Base-by-base conservation (phyloP, 306 rosid genomes). In the Trifolium fragiferum region DNA sequence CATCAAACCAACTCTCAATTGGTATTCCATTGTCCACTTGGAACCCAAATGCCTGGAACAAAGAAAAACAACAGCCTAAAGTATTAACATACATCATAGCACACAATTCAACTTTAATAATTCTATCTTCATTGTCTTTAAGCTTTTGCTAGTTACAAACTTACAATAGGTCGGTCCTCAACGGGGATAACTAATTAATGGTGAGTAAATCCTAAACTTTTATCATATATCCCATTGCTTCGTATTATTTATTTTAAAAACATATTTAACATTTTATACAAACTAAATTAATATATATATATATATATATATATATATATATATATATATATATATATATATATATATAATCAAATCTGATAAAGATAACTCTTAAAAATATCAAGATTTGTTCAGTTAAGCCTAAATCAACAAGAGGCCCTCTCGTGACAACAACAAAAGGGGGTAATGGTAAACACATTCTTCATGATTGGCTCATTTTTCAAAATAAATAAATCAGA, bases 21-120 rank as follows among this genome's bases (percentile, higher is more conserved):
- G 99, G 99, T 80, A 95, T 89, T 68, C 99, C 99, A 80, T 95
- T 95, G 82, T 95, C 98, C 79, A 95, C 99, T 85, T 95, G 99
- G 82, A 90, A 95, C 50, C 99, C 99, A 73, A 95, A 95, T 60
- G 99, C 98, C 99, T 92, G 90, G 80, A 70, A 12, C 30, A 47
- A 14, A 62, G 14, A 41, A 53, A 14, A 13, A 70, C 13, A 80
- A 35, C 75, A 62, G 69, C 65, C 33, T 33, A 64, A 54, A 61
- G 79, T 41, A 54, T 41, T 10, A 53, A 68, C 76, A 50, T 33
- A 49, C 2, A 13, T 10, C 10, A 5, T 18, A 8, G 13, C 20
- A 64, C 32, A 37, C 16, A 65, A 38, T 40, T 65, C 35, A 65
- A 20, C 32, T 19, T 40, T 6, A 41, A 65, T 11, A 20, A 65